These are phyloP conservation scores for Cystofilobasidium bisporidii DNA, from an alignment of 768 basidiomycete species.

Conservation along the genomic window DNA sequence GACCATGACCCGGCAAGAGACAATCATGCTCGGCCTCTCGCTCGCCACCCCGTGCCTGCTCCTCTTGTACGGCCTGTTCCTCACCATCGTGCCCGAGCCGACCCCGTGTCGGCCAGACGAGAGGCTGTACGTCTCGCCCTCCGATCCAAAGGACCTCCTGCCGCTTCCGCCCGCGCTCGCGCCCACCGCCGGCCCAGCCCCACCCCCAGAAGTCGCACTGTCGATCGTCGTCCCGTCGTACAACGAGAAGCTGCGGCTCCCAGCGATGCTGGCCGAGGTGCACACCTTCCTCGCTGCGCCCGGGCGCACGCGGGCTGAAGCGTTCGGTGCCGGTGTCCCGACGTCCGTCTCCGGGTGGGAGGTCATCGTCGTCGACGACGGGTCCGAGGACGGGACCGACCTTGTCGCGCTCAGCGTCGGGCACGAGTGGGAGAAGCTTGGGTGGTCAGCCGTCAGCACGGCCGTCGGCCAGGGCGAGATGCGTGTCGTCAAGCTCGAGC, in stretches of 20 bases:
- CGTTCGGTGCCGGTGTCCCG: conserved; percentile 5
- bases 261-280: conserved; percentile 67
- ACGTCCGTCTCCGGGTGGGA: conserved; percentile 47
- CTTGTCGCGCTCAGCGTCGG: conserved; percentile 58
- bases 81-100: not conserved
- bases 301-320: conserved; percentile 43
- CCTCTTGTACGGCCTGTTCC: not conserved
- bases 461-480: conserved; percentile 44
- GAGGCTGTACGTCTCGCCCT: not conserved
- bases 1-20: not conserved
- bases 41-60: not conserved
- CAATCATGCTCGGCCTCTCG: not conserved
- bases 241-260: conserved; percentile 79
- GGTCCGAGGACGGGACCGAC: conserved; percentile 67
- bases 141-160: not conserved
- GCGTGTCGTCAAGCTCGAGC: conserved; percentile 63
- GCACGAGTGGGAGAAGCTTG: conserved; percentile 45
- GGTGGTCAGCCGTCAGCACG: conserved; percentile 26
- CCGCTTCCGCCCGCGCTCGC: not conserved
- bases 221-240: conserved; percentile 82
- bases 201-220: conserved; percentile 55
- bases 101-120: not conserved
- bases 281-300: conserved; percentile 42
- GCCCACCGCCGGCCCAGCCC: conserved; percentile 33
- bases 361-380: conserved; percentile 83